Evolutionary conservation across 2,329 filamentous ascomycete species (phyloP), one percentile per base, ranked within the genome.

Genomic region (Aulographum hederae): DNA sequence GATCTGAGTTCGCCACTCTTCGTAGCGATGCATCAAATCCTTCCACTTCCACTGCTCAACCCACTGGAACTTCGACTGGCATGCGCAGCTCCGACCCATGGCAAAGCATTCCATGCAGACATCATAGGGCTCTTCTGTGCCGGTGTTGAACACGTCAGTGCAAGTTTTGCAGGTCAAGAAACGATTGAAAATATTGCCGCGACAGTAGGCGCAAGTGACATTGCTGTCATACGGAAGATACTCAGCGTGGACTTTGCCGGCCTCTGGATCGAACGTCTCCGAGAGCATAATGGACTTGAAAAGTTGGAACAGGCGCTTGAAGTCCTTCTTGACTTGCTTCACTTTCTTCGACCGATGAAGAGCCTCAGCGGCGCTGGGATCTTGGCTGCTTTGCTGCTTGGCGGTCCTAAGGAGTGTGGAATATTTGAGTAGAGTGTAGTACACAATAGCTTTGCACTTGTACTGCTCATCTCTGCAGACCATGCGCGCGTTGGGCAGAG

Each of bases 381-480:
- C 52, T 32, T 45, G 42, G 34, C 65, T 61, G 31, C 70, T 67
- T 30, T 68, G 58, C 16, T 64, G 57, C 33, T 65, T 57, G 12
- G 80, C 65, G 31, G 70, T 60, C n/a, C 60, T 58, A 38, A 77
- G 56, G 18, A 69, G 50, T 4, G 51, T 51, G 2, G 65, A 67
- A 48, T 95, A 95, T 45, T 84, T 89, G 8, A 76, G 59, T 3
- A 95, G 62, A 0, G 84, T 81, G 48, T 76, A 93, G 51, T 85
- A 93, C 28, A 94, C 65, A 35, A 95, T 94, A 4, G 85, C 81
- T 51, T 95, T 95, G 57, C 92, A 94, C 52, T 95, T 95, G 61
- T 98, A 98, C 51, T 95, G 86, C 50, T 98, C 89, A 42, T 98
- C 89, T 23, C 89, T 78, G 48, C 89, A 95, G 3, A 95, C 86